Evolutionary conservation across 805 yeast species (phyloP), one percentile per base, ranked within the genome.

Genomic region (Wickerhamiella bombiphila): DNA sequence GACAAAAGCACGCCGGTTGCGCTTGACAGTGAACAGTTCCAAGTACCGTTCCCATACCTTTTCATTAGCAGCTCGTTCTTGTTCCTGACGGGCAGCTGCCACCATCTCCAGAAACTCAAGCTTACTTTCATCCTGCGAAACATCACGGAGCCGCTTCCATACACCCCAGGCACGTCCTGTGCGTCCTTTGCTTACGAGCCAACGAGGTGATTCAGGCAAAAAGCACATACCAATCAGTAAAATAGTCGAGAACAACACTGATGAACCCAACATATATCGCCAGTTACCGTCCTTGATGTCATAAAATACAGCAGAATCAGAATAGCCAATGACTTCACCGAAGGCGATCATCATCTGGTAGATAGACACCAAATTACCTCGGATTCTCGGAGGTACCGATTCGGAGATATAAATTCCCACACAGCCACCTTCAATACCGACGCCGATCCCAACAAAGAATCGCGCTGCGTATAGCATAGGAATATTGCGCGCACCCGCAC

Each of bases 211-310:
- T 48, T 72, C 79, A 2, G 78, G 78, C 22, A 72, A 55, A 53
- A 70, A 65, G 53, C 70, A 59, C 57, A 71, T 50, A 24, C 74
- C 77, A 38, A 58, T 34, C 33, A 70, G 57, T 49, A 74, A 56
- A 16, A 65, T 44, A 1, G 76, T 65, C 15, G 78, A 71, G 50
- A 72, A 72, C 2, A 74, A 64, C 30, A 74, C 56, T 3, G 80
- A 71, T 2, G 77, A 70, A 14, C 80, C 80, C 18, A 74, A 63
- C 72, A 73, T 74, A 54, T 50, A 72, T 50, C 80, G 62, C 81
- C 81, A 74, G 35, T 42, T 40, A 18, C 75, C 77, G 24, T 69
- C 73, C 3, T 56, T 43, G 7, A 73, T 74, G 15, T 62, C 64
- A 42, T 64, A 70, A 55, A 74, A 74, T 15, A 74, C 71, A 7